Conservation (phyloP, 192 early-diverging fungal genomes). For the Gaertneriomyces sp. region DNA sequence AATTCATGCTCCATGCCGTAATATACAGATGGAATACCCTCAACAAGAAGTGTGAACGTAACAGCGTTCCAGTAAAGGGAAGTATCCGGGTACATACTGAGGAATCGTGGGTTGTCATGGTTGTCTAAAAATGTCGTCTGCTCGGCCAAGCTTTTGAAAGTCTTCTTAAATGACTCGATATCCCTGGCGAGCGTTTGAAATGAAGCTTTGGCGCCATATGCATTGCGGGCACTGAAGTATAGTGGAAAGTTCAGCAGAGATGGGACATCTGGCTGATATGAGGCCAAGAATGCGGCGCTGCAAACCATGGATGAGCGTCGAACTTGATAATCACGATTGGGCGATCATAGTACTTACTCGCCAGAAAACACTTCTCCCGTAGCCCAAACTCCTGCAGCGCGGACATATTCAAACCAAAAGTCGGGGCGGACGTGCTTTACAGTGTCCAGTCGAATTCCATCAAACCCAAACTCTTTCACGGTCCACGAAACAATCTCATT, state of each 20-base stretch:
- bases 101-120: slow-evolving; percentile 23
- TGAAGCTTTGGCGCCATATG: too few species aligned
- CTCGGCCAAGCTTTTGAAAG: too few species aligned
- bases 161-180: too few species aligned
- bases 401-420: slow-evolving; percentile 39
- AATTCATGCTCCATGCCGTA: slow-evolving; percentile 36
- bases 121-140: slow-evolving; percentile 28
- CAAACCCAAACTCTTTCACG: slow-evolving; percentile 33
- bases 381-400: neutral
- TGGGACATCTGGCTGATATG: too few species aligned
- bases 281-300: too few species aligned
- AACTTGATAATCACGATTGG: too few species aligned
- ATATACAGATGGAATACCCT: slow-evolving; percentile 29
- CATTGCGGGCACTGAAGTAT: too few species aligned
- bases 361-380: slow-evolving; percentile 9
- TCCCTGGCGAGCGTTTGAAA: too few species aligned
- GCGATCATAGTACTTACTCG: neutral
- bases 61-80: slow-evolving; percentile 26
- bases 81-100: slow-evolving; percentile 19
- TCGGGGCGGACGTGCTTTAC: slow-evolving; percentile 37
- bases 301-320: too few species aligned
- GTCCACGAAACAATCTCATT: slow-evolving; percentile 22
- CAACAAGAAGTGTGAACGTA: slow-evolving; percentile 16
- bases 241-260: too few species aligned
- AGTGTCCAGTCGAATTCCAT: slow-evolving; percentile 47